Base-by-base conservation (phyloP, 306 rosid species). In the Delonix regia region DNA sequence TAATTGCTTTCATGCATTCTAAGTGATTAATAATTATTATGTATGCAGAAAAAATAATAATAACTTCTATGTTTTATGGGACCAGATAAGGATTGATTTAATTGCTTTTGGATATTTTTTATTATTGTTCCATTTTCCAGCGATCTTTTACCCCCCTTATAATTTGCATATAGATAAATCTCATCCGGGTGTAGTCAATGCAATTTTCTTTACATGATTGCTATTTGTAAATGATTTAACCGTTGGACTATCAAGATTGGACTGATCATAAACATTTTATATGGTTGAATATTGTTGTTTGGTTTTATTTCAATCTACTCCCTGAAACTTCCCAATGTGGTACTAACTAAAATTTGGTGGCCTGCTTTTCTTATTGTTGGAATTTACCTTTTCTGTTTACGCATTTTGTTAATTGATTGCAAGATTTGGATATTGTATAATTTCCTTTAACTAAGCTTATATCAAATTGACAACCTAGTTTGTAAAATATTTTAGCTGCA, bases 21-120 rank as follows among this genome's bases (percentile, higher is more conserved):
- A 15, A 59, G 66, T 73, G 67, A 55, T 59, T 70, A 71, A 18
- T 73, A 21, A 45, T 57, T 65, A 81, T 42, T 53, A 59, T 61
- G 2, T 15, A 10, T 36, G 62, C 78, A 12, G 19, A 36, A 41
- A 4, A 72, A 51, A 60, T 53, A 24, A 12, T 21, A 24, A 61
- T 77, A 42, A 27, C 53, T 45, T 51, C 33, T 30, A 30, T 78
- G 22, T 69, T 67, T 34, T 72, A 41, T 30, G 52, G 22, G 34
- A 21, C 27, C 11, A 41, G 42, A 27, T 30, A 41, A 34, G 34
- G 42, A 13, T 8, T 57, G 56, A 55, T 77, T 63, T 48, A 34
- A 10, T 53, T 30, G 69, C 27, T 56, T 73, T 68, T 38, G 56
- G n/a, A 63, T 60, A 39, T 78, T 64, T 56, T 42, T 42, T 1